These are phyloP conservation scores for Noccaea caerulescens DNA, from an alignment of 345 rosid genomes.

Conservation along the genomic window DNA sequence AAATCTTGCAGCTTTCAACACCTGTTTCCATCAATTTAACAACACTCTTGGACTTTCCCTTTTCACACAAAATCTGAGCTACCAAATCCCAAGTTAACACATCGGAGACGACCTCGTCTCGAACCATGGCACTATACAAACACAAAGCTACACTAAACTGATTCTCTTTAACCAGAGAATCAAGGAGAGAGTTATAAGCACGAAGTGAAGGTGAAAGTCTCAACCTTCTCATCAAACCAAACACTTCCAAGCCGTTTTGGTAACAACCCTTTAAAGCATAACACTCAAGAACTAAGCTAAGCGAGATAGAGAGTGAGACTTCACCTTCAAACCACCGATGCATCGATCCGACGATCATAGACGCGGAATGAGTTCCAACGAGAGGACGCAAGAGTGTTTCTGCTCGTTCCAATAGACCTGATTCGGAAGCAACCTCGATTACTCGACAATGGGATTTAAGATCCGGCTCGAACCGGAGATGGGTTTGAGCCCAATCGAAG, in stretches of 20 bases:
- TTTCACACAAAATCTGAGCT: slow-evolving; percentile 55
- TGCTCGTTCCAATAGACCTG: slow-evolving; percentile 46
- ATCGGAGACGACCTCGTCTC: slow-evolving; percentile 49
- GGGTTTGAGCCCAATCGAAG: slow-evolving; percentile 58
- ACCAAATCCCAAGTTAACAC: slow-evolving; percentile 57
- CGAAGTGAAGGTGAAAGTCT: slow-evolving; percentile 47
- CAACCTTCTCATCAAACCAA: slow-evolving; percentile 44
- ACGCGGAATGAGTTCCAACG: slow-evolving; percentile 45
- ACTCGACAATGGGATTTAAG: slow-evolving; percentile 56
- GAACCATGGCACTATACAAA: slow-evolving; percentile 58
- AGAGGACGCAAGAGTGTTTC: slow-evolving; percentile 51
- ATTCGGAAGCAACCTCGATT: slow-evolving; percentile 42
- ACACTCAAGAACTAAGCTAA: slow-evolving; percentile 54
- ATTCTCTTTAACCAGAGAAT: slow-evolving; percentile 45
- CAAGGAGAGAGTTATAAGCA: slow-evolving; percentile 61
- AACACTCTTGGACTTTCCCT: slow-evolving; percentile 53
- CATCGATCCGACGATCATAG: slow-evolving; percentile 50
- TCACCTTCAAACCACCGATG: slow-evolving; percentile 53
- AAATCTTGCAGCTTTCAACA: slow-evolving; percentile 55
- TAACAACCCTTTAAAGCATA: slow-evolving; percentile 49
- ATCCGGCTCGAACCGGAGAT: slow-evolving; percentile 61
- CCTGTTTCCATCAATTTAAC: slow-evolving; percentile 54
- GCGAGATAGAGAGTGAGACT: slow-evolving; percentile 36
- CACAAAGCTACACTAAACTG: slow-evolving; percentile 57
- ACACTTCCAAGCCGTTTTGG: slow-evolving; percentile 56